Evolutionary conservation across 345 rosid species (phyloP).

Genomic region (Linum tenue): DNA sequence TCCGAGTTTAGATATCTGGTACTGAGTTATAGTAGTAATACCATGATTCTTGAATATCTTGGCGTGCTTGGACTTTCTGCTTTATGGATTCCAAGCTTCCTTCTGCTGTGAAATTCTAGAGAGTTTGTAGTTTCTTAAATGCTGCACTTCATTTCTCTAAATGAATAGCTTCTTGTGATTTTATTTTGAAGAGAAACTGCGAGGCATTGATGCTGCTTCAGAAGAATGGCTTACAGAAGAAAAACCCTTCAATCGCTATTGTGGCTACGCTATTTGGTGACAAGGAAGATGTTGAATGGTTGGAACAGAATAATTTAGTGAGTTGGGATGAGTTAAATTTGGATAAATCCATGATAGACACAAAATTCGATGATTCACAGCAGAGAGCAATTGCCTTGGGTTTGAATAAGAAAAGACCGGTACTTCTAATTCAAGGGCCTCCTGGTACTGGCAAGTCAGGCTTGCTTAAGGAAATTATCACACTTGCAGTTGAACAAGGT

Average conservation of each 20-base stretch:
- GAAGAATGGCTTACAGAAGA: slow-evolving; percentile 82
- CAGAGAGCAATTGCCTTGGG: slow-evolving; percentile 59
- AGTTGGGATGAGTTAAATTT: slow-evolving; percentile 54
- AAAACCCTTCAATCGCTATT: slow-evolving; percentile 62
- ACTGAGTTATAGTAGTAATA: not conserved
- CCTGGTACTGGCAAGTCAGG: slow-evolving; percentile 96
- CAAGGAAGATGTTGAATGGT: slow-evolving; percentile 59
- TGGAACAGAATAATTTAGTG: slow-evolving; percentile 47
- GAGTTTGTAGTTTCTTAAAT: slow-evolving; percentile 2
- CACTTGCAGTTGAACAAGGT: slow-evolving; percentile 69
- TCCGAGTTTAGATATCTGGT: not conserved
- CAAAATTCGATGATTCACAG: slow-evolving; percentile 61
- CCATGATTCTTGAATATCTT: no score
- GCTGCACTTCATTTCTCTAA: slow-evolving; percentile 6
- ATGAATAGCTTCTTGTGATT: slow-evolving; percentile 11
- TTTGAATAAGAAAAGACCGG: slow-evolving; percentile 68
- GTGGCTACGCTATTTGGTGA: slow-evolving; percentile 91
- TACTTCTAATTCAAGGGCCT: slow-evolving; percentile 82
- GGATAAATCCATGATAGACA: slow-evolving; percentile 35
- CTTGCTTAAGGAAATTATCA: slow-evolving; percentile 70
- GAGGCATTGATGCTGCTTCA: slow-evolving; percentile 94
- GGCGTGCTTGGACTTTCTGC: no score
- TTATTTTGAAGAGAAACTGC: slow-evolving; percentile 71
- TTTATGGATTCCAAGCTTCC: no score
- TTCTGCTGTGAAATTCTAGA: no score